Base-by-base conservation (phyloP, 2,329 filamentous ascomycete species). In the Periconia sp. region DNA sequence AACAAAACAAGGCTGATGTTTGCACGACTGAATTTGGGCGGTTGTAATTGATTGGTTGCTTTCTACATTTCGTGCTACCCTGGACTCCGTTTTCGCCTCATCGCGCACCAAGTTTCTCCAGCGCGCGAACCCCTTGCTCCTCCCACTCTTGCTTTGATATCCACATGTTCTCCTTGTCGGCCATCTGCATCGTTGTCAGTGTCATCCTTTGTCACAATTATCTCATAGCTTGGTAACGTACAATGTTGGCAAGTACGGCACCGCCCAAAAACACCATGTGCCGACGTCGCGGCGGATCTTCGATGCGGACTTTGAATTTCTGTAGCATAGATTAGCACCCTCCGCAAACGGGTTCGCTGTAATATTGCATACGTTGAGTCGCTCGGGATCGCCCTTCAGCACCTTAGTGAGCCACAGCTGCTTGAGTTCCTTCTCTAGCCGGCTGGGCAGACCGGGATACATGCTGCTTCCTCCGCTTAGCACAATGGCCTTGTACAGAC, bases 241-340 rank as follows among this genome's bases (percentile, higher is more conserved):
- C 82, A 76, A 99, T 95, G 74, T 97, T 97, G 65, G 94, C 94
- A 68, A 99, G 81, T 58, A 99, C 94, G 23, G 94, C 94, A 65
- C 94, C 94, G 54, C 94, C 94, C 52, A 99, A 79, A 83, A 99
- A 97, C n/a, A 99, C 94, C 92, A 99, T 97, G 81, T 99, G 94
- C 76, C 93, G 85, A 79, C 94, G 85, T 77, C 94, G 85, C 33
- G 94, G 94, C 48, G 94, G 94, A 75, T 99, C 94, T 76, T 99
- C 94, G 81, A 99, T 97, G 75, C 94, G 86, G 62, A 99, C 93
- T 85, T 97, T 99, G 84, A 99, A 99, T 86, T 97, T 99, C 86
- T 86, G 64, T 46, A 56, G 11, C 41, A 19, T 2, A 18, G 49
- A 52, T 74, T 50, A 74, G 66, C 43, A 37, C 18, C 37, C 35